These are phyloP conservation scores for Trifolium pratense DNA, from an alignment of 306 rosid species.

Conservation along the genomic window DNA sequence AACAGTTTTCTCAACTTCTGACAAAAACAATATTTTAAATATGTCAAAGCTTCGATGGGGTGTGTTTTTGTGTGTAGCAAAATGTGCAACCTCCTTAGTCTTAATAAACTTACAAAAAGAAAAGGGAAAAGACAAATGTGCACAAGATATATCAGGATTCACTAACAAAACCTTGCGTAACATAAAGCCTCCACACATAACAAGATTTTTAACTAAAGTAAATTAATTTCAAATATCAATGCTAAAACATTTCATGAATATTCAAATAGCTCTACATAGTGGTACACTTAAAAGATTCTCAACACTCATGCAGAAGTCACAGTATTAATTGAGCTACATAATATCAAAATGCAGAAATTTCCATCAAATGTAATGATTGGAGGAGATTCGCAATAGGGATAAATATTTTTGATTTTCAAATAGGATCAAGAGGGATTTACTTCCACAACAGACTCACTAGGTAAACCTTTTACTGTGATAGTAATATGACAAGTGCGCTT, in stretches of 20 bases:
- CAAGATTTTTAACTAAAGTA: not conserved
- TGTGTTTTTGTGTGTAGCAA: too few species aligned
- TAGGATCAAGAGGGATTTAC: conserved; percentile 44
- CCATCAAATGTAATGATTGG: conserved; percentile 26
- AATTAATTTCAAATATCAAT: conserved; percentile 8
- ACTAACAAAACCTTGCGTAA: too few species aligned
- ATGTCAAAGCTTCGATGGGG: too few species aligned
- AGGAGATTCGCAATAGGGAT: conserved; percentile 30
- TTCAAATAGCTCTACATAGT: conserved; percentile 23
- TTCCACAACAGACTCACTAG: conserved; percentile 42
- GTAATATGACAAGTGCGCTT: conserved; percentile 59
- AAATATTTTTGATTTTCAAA: not conserved
- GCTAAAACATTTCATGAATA: conserved; percentile 27
- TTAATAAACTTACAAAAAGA: too few species aligned
- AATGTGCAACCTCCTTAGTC: too few species aligned
- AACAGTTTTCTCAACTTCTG: too few species aligned
- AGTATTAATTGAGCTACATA: conserved; percentile 29
- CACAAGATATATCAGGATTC: too few species aligned
- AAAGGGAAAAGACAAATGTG: too few species aligned
- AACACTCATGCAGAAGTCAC: conserved; percentile 30
- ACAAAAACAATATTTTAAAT: too few species aligned
- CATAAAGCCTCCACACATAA: too few species aligned
- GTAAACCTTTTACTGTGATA: conserved; percentile 50
- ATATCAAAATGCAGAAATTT: conserved; percentile 41
- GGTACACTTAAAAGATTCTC: conserved; percentile 12